Evolutionary conservation across 2,329 filamentous ascomycete species (phyloP).

Genomic region (Colletotrichum australisinense): DNA sequence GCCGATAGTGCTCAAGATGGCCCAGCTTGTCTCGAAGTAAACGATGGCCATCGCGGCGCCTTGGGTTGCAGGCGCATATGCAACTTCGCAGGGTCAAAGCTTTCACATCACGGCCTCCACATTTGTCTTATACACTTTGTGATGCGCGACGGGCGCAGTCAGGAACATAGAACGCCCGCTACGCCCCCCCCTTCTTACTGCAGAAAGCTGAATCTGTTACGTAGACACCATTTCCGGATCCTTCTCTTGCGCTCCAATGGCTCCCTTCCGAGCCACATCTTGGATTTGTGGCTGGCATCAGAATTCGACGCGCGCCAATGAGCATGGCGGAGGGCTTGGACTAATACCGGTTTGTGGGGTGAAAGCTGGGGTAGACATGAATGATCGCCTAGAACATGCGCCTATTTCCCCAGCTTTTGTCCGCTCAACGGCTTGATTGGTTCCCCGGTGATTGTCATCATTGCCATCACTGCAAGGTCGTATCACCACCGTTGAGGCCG

Average conservation of each 20-base stretch:
- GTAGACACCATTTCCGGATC: not conserved
- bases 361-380: slow-evolving; percentile 2
- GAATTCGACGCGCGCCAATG: slow-evolving; percentile 6
- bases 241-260: slow-evolving; percentile 10
- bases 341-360: slow-evolving; percentile 8
- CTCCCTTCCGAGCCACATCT: not conserved
- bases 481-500: not conserved
- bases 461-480: not conserved
- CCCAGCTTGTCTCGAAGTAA: slow-evolving; percentile 56
- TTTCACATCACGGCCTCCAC: slow-evolving; percentile 1
- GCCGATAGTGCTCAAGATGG: slow-evolving; percentile 56
- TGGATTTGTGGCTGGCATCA: slow-evolving; percentile 3
- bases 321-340: not conserved
- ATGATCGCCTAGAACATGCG: not conserved
- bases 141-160: not conserved
- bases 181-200: not conserved
- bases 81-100: not conserved
- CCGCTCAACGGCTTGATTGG: not conserved
- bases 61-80: not conserved
- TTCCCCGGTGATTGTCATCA: not conserved
- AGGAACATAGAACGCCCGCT: not conserved
- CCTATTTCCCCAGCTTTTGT: not conserved
- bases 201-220: not conserved
- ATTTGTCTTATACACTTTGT: slow-evolving; percentile 5
- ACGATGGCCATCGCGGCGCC: slow-evolving; percentile 29